These are phyloP conservation scores for Atkinsonella texensis DNA, from an alignment of 2,329 filamentous ascomycete species.

Conservation along the genomic window DNA sequence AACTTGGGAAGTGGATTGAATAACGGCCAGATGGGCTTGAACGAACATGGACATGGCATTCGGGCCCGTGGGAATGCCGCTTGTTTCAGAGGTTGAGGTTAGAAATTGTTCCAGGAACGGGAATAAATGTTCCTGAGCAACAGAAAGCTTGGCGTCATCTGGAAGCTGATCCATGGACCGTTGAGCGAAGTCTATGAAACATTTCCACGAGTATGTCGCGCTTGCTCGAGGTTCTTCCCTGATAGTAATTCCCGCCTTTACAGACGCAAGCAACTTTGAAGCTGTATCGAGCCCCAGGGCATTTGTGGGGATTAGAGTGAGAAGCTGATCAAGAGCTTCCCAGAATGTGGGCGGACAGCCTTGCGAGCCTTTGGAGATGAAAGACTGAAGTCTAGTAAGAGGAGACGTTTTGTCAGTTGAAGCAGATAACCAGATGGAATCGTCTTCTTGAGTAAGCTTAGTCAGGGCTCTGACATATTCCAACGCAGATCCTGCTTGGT, in stretches of 20 bases:
- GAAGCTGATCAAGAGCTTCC: slow-evolving; percentile 50
- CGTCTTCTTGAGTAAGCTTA: slow-evolving; percentile 49
- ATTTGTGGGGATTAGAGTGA: slow-evolving; percentile 45
- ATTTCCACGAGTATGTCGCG: slow-evolving; percentile 56
- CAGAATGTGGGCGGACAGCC: slow-evolving; percentile 63
- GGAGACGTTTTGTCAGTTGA: slow-evolving; percentile 39
- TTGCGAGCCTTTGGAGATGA: slow-evolving; percentile 76
- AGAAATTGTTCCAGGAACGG: slow-evolving; percentile 45
- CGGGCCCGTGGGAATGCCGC: slow-evolving; percentile 19
- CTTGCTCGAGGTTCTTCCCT: slow-evolving; percentile 66
- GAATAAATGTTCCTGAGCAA: slow-evolving; percentile 39
- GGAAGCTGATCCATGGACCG: slow-evolving; percentile 37
- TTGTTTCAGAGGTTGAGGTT: slow-evolving; percentile 28
- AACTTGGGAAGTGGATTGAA: slow-evolving; percentile 27
- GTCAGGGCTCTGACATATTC: slow-evolving; percentile 59
- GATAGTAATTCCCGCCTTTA: slow-evolving; percentile 58
- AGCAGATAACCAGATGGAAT: slow-evolving; percentile 59
- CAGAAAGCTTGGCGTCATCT: slow-evolving; percentile 30
- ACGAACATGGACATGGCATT: slow-evolving; percentile 29
- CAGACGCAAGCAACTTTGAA: slow-evolving; percentile 49
- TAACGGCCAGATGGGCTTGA: slow-evolving; percentile 34
- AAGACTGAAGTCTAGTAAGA: slow-evolving; percentile 49
- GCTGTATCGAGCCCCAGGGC: slow-evolving; percentile 35
- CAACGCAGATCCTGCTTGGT: slow-evolving; percentile 61
- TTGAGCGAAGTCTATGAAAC: slow-evolving; percentile 55